phyloP scores from a whole-genome alignment of 202 grass and related monocot species.

The Schoenoplectus tabernaemontani region DNA sequence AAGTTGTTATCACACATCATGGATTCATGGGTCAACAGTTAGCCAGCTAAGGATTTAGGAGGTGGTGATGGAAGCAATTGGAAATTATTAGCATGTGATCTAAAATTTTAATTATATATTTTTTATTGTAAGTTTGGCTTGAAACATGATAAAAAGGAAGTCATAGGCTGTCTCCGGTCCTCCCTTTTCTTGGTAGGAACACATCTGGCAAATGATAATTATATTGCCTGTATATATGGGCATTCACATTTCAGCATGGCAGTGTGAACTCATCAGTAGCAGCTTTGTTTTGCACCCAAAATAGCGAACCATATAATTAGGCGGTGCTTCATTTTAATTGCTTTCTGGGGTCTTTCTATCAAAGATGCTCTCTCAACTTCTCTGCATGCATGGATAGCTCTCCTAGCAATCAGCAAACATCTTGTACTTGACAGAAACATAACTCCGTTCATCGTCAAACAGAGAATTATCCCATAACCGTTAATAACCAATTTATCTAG shows the following conservation, averaged over 20 bases:
- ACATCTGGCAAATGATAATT: slow-evolving; percentile 12
- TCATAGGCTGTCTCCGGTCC: slow-evolving; percentile 12
- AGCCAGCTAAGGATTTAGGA: not conserved
- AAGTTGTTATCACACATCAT: not conserved
- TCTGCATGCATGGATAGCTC: not conserved
- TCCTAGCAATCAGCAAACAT: not conserved
- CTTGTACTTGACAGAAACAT: not conserved
- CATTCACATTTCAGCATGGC: not conserved
- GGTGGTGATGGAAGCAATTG: slow-evolving; percentile 15
- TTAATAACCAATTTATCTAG: not conserved
- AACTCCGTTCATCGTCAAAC: no score
- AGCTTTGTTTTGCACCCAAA: not conserved
- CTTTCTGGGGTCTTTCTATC: not conserved
- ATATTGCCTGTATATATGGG: not conserved
- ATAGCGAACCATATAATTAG: slow-evolving; percentile 4
- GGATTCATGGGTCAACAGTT: slow-evolving; percentile 3
- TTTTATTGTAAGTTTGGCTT: slow-evolving; percentile 11
- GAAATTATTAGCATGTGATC: slow-evolving; percentile 24
- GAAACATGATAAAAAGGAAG: slow-evolving; percentile 4
- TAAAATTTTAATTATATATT: not conserved
- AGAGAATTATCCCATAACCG: no score
- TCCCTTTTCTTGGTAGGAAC: not conserved
- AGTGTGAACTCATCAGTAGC: not conserved
- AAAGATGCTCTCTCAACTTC: not conserved
- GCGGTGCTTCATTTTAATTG: not conserved